Conservation (phyloP, 768 basidiomycete species). For the Lyophyllum shimeji region DNA sequence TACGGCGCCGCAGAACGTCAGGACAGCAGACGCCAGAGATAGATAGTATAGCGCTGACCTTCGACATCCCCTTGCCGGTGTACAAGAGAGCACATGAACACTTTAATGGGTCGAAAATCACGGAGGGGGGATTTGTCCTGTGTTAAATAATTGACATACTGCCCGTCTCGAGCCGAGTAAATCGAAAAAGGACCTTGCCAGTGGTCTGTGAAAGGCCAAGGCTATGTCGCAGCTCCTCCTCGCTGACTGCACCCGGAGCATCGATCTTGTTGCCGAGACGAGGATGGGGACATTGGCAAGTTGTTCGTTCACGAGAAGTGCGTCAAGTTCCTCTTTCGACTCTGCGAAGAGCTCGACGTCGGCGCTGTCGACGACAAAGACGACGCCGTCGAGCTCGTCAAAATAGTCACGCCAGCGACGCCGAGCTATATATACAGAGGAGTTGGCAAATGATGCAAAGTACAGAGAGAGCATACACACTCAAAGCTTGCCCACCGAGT, state of each 20-base stretch:
- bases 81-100: slow-evolving; percentile 99
- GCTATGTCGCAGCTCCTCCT: slow-evolving; percentile 95
- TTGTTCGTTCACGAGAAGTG: slow-evolving; percentile 93
- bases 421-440: slow-evolving; percentile 64
- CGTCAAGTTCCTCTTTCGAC: slow-evolving; percentile 96
- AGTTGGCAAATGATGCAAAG: neutral
- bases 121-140: slow-evolving; percentile 96
- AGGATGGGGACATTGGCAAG: slow-evolving; percentile 97
- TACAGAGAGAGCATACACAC: slow-evolving; percentile 36
- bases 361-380: slow-evolving; percentile 97
- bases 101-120: slow-evolving; percentile 97
- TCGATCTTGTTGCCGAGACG: slow-evolving; percentile 99
- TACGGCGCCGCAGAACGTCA: slow-evolving; percentile 25
- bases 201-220: slow-evolving; percentile 99
- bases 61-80: slow-evolving; percentile 99
- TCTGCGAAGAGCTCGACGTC: slow-evolving; percentile 96
- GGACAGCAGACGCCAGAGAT: neutral
- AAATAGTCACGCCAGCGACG: slow-evolving; percentile 99
- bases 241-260: slow-evolving; percentile 94
- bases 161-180: neutral
- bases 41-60: slow-evolving; percentile 45
- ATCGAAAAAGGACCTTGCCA: slow-evolving; percentile 74
- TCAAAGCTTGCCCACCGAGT: slow-evolving; percentile 96
- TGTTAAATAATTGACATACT: slow-evolving; percentile 1
- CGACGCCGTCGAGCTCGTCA: slow-evolving; percentile 98